These are phyloP conservation scores for Clarireedia monteithiana DNA, from an alignment of 2,329 filamentous ascomycete species.

Conservation along the genomic window DNA sequence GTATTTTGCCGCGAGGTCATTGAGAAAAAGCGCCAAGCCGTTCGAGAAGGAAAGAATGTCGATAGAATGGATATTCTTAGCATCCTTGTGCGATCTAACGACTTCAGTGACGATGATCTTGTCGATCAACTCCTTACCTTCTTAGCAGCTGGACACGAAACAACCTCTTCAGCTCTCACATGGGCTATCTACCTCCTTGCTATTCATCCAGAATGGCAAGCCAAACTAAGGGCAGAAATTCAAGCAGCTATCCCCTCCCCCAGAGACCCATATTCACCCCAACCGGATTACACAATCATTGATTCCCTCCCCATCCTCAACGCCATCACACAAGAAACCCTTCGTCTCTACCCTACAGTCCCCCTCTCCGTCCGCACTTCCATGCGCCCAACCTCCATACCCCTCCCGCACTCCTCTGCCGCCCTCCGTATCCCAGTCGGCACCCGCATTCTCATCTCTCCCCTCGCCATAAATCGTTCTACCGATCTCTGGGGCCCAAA, in stretches of 20 bases:
- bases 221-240: slow-evolving; percentile 52
- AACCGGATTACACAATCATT: slow-evolving; percentile 45
- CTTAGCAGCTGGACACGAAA: slow-evolving; percentile 72
- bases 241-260: slow-evolving; percentile 41
- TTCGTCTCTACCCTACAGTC: slow-evolving; percentile 61
- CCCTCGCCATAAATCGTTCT: slow-evolving; percentile 49
- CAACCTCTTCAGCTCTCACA: slow-evolving; percentile 64
- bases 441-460: slow-evolving; percentile 45
- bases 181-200: slow-evolving; percentile 61
- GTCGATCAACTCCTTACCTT: slow-evolving; percentile 86
- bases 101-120: slow-evolving; percentile 67
- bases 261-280: slow-evolving; percentile 37
- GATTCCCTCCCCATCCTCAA: slow-evolving; percentile 60
- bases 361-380: slow-evolving; percentile 56
- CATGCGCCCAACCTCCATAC: slow-evolving; percentile 46
- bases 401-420: slow-evolving; percentile 46
- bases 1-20: slow-evolving; percentile 60
- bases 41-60: slow-evolving; percentile 30
- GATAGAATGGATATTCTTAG: slow-evolving; percentile 63
- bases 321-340: slow-evolving; percentile 57
- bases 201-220: slow-evolving; percentile 49
- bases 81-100: slow-evolving; percentile 66
- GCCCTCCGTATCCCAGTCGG: slow-evolving; percentile 50
- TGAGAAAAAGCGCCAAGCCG: slow-evolving; percentile 50
- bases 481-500: slow-evolving; percentile 52